Evolutionary conservation across 73 alveolate genomes (phyloP), one percentile per base, ranked within the genome.

Genomic region (Paramecium sonneborni): DNA sequence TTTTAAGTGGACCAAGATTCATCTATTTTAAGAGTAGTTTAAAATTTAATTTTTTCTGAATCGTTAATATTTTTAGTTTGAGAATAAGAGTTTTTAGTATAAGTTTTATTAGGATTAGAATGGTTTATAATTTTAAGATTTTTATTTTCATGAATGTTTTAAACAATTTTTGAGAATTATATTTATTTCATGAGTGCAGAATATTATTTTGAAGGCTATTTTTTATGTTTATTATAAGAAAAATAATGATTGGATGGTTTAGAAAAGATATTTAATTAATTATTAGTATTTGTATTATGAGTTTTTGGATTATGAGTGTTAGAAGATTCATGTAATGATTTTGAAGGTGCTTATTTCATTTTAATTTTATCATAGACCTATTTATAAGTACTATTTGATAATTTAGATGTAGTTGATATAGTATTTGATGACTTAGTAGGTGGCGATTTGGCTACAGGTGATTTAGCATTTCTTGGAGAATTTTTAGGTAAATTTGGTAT

Each of bases 381-480:
- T 62, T 62, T 62, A 62, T 62, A 62, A 5, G 84, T 62, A 62
- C 26, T 23, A 62, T 12, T 32, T 0, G 84, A 62, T 30, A 62
- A 15, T 62, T 62, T 62, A 62, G 84, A 62, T 62, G 84, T 32
- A 12, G 84, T 62, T 7, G 84, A 62, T 62, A 6, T 62, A 62
- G 48, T 62, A 7, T 62, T 62, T 26, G 84, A 44, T 11, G 84
- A 62, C 44, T 62, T 62, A 2, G 84, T 32, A 11, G 24, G 6
- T 26, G 84, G 84, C 1, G 84, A 62, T 26, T 21, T 62, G 6
- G 48, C 84, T 0, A 3, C 18, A 6, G 84, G 84, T 24, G 84
- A 62, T 62, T 62, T 62, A 12, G 48, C 48, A 62, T 62, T 62
- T 26, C 84, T 62, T 26, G 84, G 84, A 62, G 84, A 26, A 30